Evolutionary conservation across 257 asterid genomes (phyloP).

Genomic region (Forsythia viridissima): DNA sequence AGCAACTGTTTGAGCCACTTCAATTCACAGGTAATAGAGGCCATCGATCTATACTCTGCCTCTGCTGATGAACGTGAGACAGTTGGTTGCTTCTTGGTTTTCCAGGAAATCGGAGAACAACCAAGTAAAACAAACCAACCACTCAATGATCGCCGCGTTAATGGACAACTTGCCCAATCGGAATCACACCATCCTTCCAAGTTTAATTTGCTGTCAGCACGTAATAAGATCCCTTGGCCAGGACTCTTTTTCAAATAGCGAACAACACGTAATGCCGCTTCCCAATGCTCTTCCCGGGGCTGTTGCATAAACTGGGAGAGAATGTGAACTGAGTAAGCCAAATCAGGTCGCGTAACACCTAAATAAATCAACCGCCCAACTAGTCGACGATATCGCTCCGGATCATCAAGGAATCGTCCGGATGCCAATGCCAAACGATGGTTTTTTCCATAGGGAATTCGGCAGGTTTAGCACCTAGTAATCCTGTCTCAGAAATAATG

Average conservation of each 20-base stretch:
- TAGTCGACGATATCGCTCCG: neutral
- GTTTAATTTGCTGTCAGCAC: neutral
- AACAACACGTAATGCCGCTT: neutral
- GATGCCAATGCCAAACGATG: neutral
- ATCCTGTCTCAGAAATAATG: constrained; percentile 12
- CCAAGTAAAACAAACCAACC: neutral
- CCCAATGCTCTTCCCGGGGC: constrained; percentile 1
- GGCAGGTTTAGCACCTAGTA: constrained; percentile 8
- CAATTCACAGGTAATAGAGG: neutral
- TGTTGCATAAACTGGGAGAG: constrained; percentile 14
- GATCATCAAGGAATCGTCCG: neutral
- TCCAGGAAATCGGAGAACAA: neutral
- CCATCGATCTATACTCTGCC: neutral
- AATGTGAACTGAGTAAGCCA: neutral
- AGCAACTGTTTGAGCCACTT: no score
- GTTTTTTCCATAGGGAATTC: constrained; percentile 3
- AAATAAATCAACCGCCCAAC: constrained; percentile 22
- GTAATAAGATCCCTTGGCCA: no score
- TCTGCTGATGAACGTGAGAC: neutral
- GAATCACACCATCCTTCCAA: neutral
- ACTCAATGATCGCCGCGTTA: neutral
- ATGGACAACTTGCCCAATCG: constrained; percentile 12
- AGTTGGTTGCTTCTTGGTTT: neutral
- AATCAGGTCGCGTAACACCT: constrained; percentile 15
- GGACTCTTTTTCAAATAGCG: neutral